A percentile compares a stretch with the other conserved stretches of the same genome.
Evolutionary conservation across 2,329 filamentous ascomycete genomes (phyloP).

Genomic region (Helicocarpus griseus): DNA sequence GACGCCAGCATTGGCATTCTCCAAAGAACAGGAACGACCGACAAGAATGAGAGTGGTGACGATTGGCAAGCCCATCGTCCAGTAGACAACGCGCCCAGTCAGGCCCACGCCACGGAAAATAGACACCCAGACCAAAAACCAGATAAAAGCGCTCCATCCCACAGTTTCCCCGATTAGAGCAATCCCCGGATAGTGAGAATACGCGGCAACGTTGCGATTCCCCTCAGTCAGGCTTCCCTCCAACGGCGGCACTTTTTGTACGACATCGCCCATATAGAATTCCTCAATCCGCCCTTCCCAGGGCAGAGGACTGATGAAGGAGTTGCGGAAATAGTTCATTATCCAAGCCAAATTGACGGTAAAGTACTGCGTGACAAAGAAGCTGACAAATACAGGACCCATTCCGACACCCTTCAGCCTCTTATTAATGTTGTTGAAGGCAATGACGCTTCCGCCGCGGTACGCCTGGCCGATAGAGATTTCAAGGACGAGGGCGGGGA

Average conservation of each 20-base stretch:
- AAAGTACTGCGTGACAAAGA: constrained; percentile 49
- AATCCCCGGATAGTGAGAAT: constrained; percentile 39
- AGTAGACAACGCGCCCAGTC: constrained; percentile 51
- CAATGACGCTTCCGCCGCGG: constrained; percentile 46
- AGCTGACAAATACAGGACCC: constrained; percentile 43
- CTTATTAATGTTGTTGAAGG: constrained; percentile 44
- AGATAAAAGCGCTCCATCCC: constrained; percentile 49
- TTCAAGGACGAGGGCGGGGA: constrained; percentile 47
- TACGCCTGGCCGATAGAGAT: constrained; percentile 46
- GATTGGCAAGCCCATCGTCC: constrained; percentile 53
- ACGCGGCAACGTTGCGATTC: constrained; percentile 32
- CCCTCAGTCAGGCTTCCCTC: constrained; percentile 30
- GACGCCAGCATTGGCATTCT: constrained; percentile 45
- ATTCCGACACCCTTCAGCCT: constrained; percentile 47
- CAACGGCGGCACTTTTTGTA: constrained; percentile 38
- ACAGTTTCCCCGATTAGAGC: constrained; percentile 47
- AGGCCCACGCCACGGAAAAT: constrained; percentile 51
- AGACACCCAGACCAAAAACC: constrained; percentile 51
- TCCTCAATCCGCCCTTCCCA: constrained; percentile 44
- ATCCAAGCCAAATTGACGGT: constrained; percentile 50
- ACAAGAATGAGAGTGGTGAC: constrained; percentile 48
- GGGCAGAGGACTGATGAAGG: constrained; percentile 46
- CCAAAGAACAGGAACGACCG: constrained; percentile 44
- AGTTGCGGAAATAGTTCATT: constrained; percentile 49
- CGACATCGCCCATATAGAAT: constrained; percentile 44